Conservation (phyloP, 1,284 basidiomycete species). For the Rhodofomes roseus region DNA sequence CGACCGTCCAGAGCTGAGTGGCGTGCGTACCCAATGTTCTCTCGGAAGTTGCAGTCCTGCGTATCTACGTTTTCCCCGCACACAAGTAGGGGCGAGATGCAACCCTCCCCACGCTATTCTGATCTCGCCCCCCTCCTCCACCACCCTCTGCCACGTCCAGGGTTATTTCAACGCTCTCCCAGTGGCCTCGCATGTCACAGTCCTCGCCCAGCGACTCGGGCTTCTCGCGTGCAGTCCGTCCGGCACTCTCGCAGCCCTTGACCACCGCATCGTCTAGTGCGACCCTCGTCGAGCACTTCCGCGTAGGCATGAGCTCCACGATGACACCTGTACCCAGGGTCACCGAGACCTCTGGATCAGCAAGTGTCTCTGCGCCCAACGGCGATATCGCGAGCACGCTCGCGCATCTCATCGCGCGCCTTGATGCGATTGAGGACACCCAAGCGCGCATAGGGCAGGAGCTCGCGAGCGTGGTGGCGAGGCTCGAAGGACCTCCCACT, state of each 20-base stretch:
- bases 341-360: background rate
- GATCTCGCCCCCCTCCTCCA: background rate
- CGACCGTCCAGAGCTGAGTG: background rate
- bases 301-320: background rate
- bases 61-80: background rate
- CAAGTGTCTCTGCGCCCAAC: conserved; percentile 7
- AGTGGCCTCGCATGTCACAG: background rate
- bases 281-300: conserved; percentile 6
- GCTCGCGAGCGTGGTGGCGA: conserved; percentile 24
- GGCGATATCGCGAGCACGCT: conserved; percentile 4
- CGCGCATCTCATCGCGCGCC: conserved; percentile 19
- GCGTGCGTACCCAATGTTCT: background rate
- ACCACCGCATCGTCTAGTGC: conserved; percentile 6
- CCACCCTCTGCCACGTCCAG: background rate
- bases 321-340: background rate
- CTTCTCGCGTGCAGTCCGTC: background rate
- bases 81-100: background rate
- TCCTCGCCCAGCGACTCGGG: background rate
- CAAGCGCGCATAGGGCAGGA: conserved; percentile 27
- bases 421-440: conserved; percentile 28
- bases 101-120: background rate
- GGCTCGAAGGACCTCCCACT: conserved; percentile 15
- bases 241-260: background rate
- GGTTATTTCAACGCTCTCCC: background rate
- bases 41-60: background rate